These are phyloP conservation scores for Spiraea crenata DNA, from an alignment of 331 rosid species.

Conservation along the genomic window DNA sequence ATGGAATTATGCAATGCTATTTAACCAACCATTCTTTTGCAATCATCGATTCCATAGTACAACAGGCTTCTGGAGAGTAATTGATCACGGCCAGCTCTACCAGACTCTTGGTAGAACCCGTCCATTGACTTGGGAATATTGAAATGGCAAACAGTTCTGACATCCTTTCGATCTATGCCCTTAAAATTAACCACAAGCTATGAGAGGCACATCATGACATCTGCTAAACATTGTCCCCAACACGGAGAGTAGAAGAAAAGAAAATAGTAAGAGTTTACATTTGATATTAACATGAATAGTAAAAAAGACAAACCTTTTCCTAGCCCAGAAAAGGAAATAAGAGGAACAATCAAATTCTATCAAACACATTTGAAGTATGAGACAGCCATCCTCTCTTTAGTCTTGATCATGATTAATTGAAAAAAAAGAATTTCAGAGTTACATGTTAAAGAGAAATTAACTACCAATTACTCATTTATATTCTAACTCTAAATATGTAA, in stretches of 20 bases:
- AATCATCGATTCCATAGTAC: constrained; percentile 86
- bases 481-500: no score
- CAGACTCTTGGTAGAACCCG: constrained; percentile 95
- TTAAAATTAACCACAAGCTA: constrained; percentile 40
- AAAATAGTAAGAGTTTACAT: neutral
- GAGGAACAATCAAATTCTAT: neutral
- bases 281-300: neutral
- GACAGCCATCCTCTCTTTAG: neutral
- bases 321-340: neutral
- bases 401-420: neutral
- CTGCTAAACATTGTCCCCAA: constrained; percentile 18
- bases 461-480: no score
- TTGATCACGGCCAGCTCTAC: constrained; percentile 98
- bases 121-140: constrained; percentile 98
- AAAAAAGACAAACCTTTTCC: neutral
- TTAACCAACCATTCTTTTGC: constrained; percentile 72
- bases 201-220: constrained; percentile 23
- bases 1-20: constrained; percentile 15
- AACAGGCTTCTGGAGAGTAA: constrained; percentile 77
- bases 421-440: neutral
- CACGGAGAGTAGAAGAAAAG: neutral
- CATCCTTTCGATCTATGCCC: constrained; percentile 99
- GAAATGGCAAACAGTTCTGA: constrained; percentile 92
- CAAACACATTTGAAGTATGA: neutral
- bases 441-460: neutral